Base-by-base conservation (phyloP, 352 stramenopile species). In the Hyaloperonospora arabidopsidis region DNA sequence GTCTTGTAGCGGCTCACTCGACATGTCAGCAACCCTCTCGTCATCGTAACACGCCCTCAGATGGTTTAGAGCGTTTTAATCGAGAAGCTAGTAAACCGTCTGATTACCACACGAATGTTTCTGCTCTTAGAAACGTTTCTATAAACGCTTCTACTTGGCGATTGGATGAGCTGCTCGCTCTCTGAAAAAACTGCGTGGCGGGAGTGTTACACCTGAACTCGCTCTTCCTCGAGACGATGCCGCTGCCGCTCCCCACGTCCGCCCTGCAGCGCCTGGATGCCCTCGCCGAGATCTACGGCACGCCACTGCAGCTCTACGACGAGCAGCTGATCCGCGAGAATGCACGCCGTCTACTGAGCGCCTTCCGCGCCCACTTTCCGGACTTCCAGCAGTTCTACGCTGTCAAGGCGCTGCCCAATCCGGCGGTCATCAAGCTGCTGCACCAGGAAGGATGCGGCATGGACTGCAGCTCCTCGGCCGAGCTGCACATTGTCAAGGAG, bases 351-450 rank as follows among this genome's bases (percentile, higher is more conserved):
- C 70, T 95, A 48, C 54, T 94, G 7, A 45, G 65, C n/a, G 68
- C 71, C 45, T 95, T 95, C 59, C 77, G 74, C 47, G 57, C 54
- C 54, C 66, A 89, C 35, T 94, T 94, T 50, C 79, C 80, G 13
- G 73, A 84, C 51, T 95, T 95, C 51, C 66, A 88, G 65, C 79
- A 95, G 67, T 94, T 90, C 61, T 95, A 76, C 58, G 86, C 86
- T 19, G 86, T 95, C 36, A 95, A 95, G 75, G 86, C 86, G 61
- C 66, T 94, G 65, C 86, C 86, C 13, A 95, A 95, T 67, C 86
- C 86, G 11, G 84, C 83, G 18, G 86, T 95, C 51, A 72, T 95
- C 56, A 86, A 86, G 65, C 65, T 95, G 14, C 74, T 95, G 40
- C 53, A 73, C 18, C 67, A 94, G 19, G 81, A 93, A 54, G 85